These are phyloP conservation scores for Closterium sp. DNA, from an alignment of 139 green algal genomes.

Conservation along the genomic window DNA sequence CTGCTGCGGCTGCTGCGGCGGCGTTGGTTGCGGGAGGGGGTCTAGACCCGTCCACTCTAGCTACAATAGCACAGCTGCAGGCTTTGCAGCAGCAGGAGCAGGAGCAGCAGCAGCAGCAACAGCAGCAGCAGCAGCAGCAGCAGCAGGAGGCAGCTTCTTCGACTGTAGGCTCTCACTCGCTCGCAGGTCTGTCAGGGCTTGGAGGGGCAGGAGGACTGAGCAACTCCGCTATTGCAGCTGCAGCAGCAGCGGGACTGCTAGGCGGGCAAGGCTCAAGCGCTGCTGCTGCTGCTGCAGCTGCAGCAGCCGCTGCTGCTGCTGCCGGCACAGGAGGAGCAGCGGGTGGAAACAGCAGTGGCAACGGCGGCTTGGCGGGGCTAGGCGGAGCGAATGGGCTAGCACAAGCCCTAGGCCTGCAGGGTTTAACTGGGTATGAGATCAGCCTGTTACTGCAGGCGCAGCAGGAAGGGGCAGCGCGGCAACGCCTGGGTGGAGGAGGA, in stretches of 20 bases:
- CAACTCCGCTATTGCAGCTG: background rate
- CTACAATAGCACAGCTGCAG: constrained; percentile 33
- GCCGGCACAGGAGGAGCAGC: background rate
- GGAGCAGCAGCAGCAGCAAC: background rate
- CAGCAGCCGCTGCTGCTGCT: background rate
- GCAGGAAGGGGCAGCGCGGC: constrained; percentile 8
- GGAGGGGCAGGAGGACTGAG: background rate
- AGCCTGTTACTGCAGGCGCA: constrained; percentile 42
- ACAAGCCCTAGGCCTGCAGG: background rate
- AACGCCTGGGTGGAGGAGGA: background rate
- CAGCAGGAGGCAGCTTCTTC: background rate
- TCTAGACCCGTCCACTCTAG: constrained; percentile 1
- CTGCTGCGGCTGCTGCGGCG: background rate
- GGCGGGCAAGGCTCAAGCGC: background rate
- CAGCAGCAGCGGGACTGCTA: background rate
- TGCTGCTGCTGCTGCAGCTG: background rate
- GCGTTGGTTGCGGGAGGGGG: background rate
- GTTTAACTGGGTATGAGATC: constrained; percentile 26
- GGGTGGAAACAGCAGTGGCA: background rate
- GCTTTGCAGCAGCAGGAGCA: constrained; percentile 20
- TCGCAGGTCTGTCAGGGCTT: background rate
- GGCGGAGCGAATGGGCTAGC: background rate
- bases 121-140: background rate
- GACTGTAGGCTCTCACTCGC: background rate
- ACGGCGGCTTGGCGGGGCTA: background rate